phyloP scores from a whole-genome alignment of 345 rosid species.

The Citrus sinensis region DVS_A1.0 CM039162.1:2160001-2160500 shows the following conservation, averaged over 20 bases:
- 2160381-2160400: not conserved
- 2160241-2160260: too few species aligned
- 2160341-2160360: too few species aligned
- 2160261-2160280: too few species aligned
- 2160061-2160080: too few species aligned
- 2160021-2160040: not conserved
- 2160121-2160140: not conserved
- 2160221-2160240: too few species aligned
- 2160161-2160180: not conserved
- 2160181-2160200: not conserved
- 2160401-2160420: not conserved
- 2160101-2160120: not conserved
- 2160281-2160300: too few species aligned
- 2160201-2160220: not conserved
- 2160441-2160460: constrained; percentile 4
- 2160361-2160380: too few species aligned
- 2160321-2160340: too few species aligned
- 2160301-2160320: too few species aligned
- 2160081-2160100: not conserved
- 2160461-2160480: constrained; percentile 82
- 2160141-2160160: not conserved
- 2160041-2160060: too few species aligned
- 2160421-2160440: not conserved
- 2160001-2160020: not conserved
- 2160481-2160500: constrained; percentile 68